Percentiles rank a stretch among this genome's conserved stretches.
Evolutionary conservation across 2,329 filamentous ascomycete genomes (phyloP).

Genomic region (Apiospora marii): DNA sequence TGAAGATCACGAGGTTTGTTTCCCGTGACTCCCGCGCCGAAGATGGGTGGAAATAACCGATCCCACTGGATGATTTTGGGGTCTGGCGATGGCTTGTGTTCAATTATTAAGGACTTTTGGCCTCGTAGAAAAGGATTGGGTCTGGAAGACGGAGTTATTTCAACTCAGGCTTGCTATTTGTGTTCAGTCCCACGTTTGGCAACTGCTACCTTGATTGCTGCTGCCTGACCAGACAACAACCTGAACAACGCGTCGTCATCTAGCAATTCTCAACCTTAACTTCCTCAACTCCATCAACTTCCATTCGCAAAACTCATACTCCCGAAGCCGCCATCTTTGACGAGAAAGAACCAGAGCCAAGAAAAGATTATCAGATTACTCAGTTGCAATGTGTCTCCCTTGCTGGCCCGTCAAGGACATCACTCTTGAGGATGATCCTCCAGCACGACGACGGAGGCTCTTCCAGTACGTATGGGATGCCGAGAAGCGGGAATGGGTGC

Average conservation of each 20-base stretch:
- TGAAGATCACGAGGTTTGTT: not conserved
- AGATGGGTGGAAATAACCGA: not conserved
- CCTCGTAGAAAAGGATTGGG: no score
- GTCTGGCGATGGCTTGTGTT: not conserved
- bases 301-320: not conserved
- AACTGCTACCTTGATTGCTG: not conserved
- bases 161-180: not conserved
- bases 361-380: not conserved
- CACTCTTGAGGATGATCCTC: constrained; percentile 54
- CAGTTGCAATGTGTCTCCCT: constrained; percentile 59
- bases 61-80: not conserved
- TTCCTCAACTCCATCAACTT: not conserved
- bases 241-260: not conserved
- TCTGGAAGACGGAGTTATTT: no score
- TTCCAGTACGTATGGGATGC: constrained; percentile 43
- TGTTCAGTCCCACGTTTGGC: not conserved
- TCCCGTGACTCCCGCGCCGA: not conserved
- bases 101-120: not conserved
- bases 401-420: constrained; percentile 60
- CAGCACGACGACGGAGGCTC: constrained; percentile 27
- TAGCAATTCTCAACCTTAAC: not conserved
- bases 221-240: not conserved
- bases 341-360: not conserved
- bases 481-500: constrained; percentile 35
- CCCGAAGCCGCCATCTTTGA: not conserved